Base-by-base conservation (phyloP, 306 rosid species). In the Abrus precatorius region DNA sequence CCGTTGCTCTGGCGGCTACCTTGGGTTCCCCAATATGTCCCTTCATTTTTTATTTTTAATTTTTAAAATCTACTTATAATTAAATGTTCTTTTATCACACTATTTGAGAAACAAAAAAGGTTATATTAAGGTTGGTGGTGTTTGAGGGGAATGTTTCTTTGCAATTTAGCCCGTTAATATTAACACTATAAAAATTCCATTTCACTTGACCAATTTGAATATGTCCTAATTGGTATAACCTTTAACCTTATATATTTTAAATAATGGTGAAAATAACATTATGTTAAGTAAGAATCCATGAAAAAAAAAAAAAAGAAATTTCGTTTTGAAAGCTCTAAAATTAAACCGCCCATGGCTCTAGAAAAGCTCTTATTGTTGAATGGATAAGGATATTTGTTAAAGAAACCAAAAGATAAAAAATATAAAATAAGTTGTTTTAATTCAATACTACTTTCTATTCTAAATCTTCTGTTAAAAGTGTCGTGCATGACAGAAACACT, bases 1-100 rank as follows among this genome's bases (percentile, higher is more conserved):
- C 93, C 89, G 87, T 87, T 78, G 43, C 47, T 76, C 50, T 88
- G 90, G 88, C 86, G 91, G 90, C 90, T 86, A 62, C 85, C 72
- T 65, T 5, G 50, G 12, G 1, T 29, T 63, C 4, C 9, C 14
- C 69, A 79, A 44, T 7, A 54, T 20, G 20, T 20, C 20, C 20
- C 20, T 20, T 20, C 20, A 20, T 20, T 20, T 20, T 20, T n/a
- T n/a, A n/a, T n/a, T n/a, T n/a, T n/a, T n/a, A n/a, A n/a, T n/a
- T 20, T 20, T 20, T 20, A 0, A 20, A 20, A 20, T 20, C 20
- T 20, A 20, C 20, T 20, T 20, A 20, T 20, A 20, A 20, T 20
- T 20, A 20, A 20, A 20, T 20, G 20, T 20, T 20, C 20, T 20
- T 20, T 20, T 20, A 20, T 20, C 20, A 20, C 20, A 20, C 20